Percentiles rank a stretch among this genome's conserved stretches.
These are phyloP conservation scores for Penicillium sp. DNA, from an alignment of 2,329 filamentous ascomycete species.

Conservation along the genomic window DNA sequence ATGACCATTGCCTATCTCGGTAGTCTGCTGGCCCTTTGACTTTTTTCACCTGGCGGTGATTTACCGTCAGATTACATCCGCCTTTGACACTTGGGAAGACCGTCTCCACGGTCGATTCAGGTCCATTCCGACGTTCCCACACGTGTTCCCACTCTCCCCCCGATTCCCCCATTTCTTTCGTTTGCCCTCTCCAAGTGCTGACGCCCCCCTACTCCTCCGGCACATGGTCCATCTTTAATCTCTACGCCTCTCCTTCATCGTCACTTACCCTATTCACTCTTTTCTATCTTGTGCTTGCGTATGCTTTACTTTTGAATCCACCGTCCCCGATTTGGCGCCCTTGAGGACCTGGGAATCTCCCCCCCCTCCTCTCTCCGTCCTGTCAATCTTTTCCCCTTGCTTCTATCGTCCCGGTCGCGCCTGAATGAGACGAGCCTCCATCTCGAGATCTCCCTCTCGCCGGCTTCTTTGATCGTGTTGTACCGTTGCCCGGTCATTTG, in stretches of 20 bases:
- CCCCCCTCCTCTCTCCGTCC: not conserved
- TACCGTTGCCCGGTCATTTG: slow-evolving; percentile 10
- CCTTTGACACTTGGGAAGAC: not conserved
- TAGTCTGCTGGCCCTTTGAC: not conserved
- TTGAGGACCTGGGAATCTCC: slow-evolving; percentile 16
- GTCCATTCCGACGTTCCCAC: slow-evolving; percentile 4
- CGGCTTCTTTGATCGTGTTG: slow-evolving; percentile 14
- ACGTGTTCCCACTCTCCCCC: slow-evolving; percentile 17
- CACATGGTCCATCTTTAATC: slow-evolving; percentile 6
- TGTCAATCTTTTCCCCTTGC: slow-evolving; percentile 18
- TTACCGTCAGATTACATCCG: slow-evolving; percentile 8
- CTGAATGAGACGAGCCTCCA: not conserved
- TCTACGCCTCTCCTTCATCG: slow-evolving; percentile 10
- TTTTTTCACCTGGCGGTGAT: slow-evolving; percentile 9
- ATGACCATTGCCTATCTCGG: too few relatives aligned
- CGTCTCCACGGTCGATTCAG: not conserved
- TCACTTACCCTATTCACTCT: slow-evolving; percentile 21
- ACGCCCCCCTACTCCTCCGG: slow-evolving; percentile 6
- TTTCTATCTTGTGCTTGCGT: slow-evolving; percentile 13
- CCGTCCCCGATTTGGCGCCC: slow-evolving; percentile 10
- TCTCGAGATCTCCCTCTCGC: slow-evolving; percentile 1
- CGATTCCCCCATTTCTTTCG: slow-evolving; percentile 6
- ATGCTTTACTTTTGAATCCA: slow-evolving; percentile 10
- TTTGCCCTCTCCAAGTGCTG: not conserved
- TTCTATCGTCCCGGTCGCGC: slow-evolving; percentile 16